A percentile compares a stretch with the other conserved stretches of the same genome.
Conservation (phyloP, 2,329 filamentous ascomycete species). For the Elsinoe ampelina region DNA sequence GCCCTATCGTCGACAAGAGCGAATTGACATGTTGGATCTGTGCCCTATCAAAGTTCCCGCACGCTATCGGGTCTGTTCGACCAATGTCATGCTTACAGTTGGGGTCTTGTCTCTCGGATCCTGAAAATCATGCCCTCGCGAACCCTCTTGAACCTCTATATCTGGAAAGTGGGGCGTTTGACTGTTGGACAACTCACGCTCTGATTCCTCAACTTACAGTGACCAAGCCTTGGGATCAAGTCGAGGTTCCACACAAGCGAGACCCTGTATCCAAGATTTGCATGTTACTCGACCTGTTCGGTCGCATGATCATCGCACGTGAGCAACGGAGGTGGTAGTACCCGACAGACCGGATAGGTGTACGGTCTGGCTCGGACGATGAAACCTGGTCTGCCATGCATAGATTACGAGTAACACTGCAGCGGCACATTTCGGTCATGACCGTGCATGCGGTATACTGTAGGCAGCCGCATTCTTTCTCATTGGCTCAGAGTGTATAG, state of each 20-base stretch:
- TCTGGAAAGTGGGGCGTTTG: neutral
- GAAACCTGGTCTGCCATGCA: neutral
- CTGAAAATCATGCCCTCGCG: neutral
- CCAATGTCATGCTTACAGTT: neutral
- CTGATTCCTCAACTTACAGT: neutral
- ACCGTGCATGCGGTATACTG: neutral
- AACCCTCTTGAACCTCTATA: neutral
- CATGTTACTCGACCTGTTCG: neutral
- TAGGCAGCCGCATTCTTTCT: slow-evolving; percentile 1
- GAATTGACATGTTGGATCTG: neutral
- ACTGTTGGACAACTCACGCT: neutral
- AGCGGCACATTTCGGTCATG: neutral
- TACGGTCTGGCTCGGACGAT: neutral
- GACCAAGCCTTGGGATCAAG: neutral
- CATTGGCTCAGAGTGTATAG: neutral
- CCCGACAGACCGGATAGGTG: neutral
- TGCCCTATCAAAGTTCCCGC: neutral
- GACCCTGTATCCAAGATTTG: neutral
- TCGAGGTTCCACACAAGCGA: neutral
- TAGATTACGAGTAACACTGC: neutral
- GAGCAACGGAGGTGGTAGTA: neutral
- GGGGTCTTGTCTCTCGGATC: neutral
- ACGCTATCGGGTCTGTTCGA: neutral
- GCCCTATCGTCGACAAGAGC: neutral
- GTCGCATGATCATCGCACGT: slow-evolving; percentile 4